Evolutionary conservation across 2,329 filamentous ascomycete genomes (phyloP).

Genomic region (Botrytis galanthina): DNA sequence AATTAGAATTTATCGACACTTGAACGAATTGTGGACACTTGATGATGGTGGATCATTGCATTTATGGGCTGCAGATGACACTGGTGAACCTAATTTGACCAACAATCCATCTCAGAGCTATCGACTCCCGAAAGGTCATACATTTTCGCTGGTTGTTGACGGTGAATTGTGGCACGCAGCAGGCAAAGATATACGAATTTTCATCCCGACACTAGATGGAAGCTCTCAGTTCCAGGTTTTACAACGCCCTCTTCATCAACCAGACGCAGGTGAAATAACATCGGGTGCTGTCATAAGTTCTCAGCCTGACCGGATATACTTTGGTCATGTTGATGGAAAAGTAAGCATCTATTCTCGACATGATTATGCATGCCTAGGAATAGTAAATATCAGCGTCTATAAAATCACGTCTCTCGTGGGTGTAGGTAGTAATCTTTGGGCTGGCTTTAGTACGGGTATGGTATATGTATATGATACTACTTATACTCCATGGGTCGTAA

Average conservation of each 20-base stretch:
- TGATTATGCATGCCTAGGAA: constrained; percentile 72
- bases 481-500: constrained; percentile 78
- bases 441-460: constrained; percentile 90
- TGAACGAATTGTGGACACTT: constrained; percentile 88
- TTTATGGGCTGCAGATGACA: constrained; percentile 77
- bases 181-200: constrained; percentile 84
- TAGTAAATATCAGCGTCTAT: constrained; percentile 86
- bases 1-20: constrained; percentile 80
- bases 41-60: constrained; percentile 85
- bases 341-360: constrained; percentile 82
- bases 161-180: constrained; percentile 83
- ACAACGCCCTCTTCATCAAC: constrained; percentile 65
- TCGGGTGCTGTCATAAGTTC: constrained; percentile 74
- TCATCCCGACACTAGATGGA: constrained; percentile 67
- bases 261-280: constrained; percentile 80
- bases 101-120: constrained; percentile 71
- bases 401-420: constrained; percentile 88
- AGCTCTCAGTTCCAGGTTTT: constrained; percentile 73
- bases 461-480: constrained; percentile 88
- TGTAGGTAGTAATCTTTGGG: constrained; percentile 83
- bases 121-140: constrained; percentile 76
- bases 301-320: constrained; percentile 76
- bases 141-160: constrained; percentile 84
- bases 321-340: constrained; percentile 92
- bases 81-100: constrained; percentile 70